Conservation (phyloP, 768 basidiomycete genomes). For the Boletus fagicola region DNA sequence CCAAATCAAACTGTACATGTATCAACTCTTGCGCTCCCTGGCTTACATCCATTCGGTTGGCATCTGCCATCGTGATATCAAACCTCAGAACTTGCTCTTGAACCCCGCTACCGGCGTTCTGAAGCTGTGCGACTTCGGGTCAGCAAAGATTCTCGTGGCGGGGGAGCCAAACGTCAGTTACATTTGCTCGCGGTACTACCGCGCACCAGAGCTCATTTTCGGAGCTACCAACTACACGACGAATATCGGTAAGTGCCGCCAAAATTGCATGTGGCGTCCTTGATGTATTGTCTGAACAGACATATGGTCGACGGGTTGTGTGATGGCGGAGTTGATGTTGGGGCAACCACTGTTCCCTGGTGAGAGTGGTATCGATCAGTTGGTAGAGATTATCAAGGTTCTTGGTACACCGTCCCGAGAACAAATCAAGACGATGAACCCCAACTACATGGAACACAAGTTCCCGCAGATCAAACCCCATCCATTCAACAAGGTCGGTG, state of each 20-base stretch:
- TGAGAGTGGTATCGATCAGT: constrained; percentile 97
- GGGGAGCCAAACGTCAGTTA: constrained; percentile 99
- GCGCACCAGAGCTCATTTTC: constrained; percentile 98
- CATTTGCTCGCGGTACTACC: constrained; percentile 99
- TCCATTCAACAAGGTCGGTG: constrained; percentile 87
- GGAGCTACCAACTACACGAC: constrained; percentile 99
- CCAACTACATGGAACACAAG: constrained; percentile 99
- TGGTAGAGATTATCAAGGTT: constrained; percentile 99
- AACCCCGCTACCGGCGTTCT: constrained; percentile 96
- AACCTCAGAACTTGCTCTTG: constrained; percentile 96
- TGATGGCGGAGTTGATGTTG: constrained; percentile 99
- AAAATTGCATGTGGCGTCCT: constrained; percentile 1
- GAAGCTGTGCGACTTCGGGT: constrained; percentile 98
- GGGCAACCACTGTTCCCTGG: constrained; percentile 99
- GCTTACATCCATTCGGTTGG: constrained; percentile 99
- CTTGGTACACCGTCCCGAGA: constrained; percentile 97
- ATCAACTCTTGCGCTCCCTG: constrained; percentile 95
- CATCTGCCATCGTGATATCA: constrained; percentile 99
- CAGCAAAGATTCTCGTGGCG: constrained; percentile 95
- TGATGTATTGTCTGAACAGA: constrained; percentile 46
- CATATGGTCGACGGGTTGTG: constrained; percentile 99
- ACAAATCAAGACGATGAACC: constrained; percentile 99
- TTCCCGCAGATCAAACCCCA: constrained; percentile 99
- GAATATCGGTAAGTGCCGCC: constrained; percentile 82
- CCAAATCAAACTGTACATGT: constrained; percentile 99